phyloP scores from a whole-genome alignment of 2,329 filamentous ascomycete species.

The Colletotrichum sp. region DNA sequence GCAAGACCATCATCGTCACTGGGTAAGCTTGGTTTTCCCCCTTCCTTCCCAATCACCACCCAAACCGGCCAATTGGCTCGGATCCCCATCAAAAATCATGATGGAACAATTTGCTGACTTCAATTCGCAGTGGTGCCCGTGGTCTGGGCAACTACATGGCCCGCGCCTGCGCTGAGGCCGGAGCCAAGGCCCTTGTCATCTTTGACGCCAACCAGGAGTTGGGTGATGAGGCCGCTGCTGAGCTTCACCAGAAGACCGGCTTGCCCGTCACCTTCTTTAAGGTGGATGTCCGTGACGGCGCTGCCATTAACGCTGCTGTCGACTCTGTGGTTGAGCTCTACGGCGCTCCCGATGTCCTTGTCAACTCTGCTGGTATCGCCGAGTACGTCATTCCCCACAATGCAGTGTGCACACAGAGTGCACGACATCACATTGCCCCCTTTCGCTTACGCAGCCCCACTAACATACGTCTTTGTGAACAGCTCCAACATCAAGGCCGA shows the following conservation, averaged over 20 bases:
- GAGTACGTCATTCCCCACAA: constrained; percentile 49
- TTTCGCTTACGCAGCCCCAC: neutral
- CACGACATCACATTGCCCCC: constrained; percentile 19
- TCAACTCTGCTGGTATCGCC: constrained; percentile 82
- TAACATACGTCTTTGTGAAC: constrained; percentile 9
- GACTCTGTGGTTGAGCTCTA: constrained; percentile 69
- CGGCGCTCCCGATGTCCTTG: constrained; percentile 74
- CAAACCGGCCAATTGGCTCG: neutral
- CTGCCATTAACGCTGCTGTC: constrained; percentile 73
- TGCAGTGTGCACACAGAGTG: constrained; percentile 2
- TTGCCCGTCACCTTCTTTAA: constrained; percentile 79
- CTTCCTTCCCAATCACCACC: neutral
- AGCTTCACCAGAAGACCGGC: constrained; percentile 75
- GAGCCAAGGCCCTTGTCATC: constrained; percentile 75
- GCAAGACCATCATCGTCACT: constrained; percentile 75
- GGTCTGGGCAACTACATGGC: constrained; percentile 83
- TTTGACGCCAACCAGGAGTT: constrained; percentile 80
- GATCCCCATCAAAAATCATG: neutral
- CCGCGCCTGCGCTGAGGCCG: constrained; percentile 76
- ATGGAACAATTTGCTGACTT: constrained; percentile 3
- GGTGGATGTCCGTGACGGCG: constrained; percentile 77
- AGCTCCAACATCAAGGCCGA: constrained; percentile 81
- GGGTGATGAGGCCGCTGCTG: constrained; percentile 71
- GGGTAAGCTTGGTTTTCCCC: constrained; percentile 54
- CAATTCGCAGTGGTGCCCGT: constrained; percentile 65